Evolutionary conservation across 306 rosid genomes (phyloP).

Genomic region (Urtica urens): DNA sequence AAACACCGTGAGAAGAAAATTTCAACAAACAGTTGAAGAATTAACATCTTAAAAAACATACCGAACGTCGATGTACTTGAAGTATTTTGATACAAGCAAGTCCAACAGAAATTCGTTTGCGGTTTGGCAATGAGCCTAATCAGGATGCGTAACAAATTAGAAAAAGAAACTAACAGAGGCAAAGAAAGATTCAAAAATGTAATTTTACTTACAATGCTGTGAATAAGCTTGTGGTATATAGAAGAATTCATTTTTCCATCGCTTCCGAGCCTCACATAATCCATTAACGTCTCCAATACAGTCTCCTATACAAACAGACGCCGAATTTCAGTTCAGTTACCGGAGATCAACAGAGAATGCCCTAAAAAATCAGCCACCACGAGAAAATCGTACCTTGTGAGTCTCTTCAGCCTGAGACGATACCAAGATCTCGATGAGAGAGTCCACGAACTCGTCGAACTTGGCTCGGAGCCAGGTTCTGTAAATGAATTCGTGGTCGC

Average conservation of each 20-base stretch:
- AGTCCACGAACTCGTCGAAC: constrained; percentile 57
- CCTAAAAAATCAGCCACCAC: background rate
- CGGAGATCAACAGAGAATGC: background rate
- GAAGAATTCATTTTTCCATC: constrained; percentile 68
- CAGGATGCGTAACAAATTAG: background rate
- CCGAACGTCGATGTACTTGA: constrained; percentile 69
- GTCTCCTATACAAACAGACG: constrained; percentile 36
- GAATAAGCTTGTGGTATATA: constrained; percentile 50
- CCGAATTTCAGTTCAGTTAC: no score
- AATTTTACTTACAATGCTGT: constrained; percentile 44
- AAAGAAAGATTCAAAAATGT: no score
- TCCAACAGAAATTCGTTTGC: constrained; percentile 27
- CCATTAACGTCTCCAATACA: constrained; percentile 75
- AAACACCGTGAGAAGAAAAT: background rate
- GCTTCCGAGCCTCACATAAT: constrained; percentile 64
- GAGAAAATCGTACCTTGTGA: constrained; percentile 33
- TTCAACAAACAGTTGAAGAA: background rate
- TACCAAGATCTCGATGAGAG: constrained; percentile 38
- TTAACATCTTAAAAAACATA: constrained; percentile 21
- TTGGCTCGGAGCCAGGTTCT: constrained; percentile 71
- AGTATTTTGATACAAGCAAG: constrained; percentile 61
- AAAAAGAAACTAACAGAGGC: background rate
- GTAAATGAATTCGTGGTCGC: constrained; percentile 58
- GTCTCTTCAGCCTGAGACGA: constrained; percentile 45
- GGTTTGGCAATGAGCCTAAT: constrained; percentile 37